A percentile compares a stretch with the other conserved stretches of the same genome.
Conservation (phyloP, 2,329 filamentous ascomycete species). For the Escovopsis sp. region DNA sequence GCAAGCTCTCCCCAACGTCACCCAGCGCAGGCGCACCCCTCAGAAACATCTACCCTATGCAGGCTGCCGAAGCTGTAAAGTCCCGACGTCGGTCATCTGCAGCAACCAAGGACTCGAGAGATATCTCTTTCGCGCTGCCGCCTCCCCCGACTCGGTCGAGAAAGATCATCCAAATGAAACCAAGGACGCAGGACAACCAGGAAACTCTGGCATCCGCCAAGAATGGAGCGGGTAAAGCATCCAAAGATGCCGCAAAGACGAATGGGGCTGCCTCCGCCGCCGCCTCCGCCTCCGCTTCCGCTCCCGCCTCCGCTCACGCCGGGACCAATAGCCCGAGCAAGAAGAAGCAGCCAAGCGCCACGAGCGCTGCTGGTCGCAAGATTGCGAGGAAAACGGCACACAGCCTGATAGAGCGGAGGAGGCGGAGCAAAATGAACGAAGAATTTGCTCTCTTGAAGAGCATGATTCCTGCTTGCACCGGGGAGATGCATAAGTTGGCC, state of each 20-base stretch:
- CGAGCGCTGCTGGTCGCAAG: conserved; percentile 80
- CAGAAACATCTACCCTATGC: conserved; percentile 27
- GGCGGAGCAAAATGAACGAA: conserved; percentile 97
- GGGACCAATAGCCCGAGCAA: conserved; percentile 31
- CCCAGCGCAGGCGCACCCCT: conserved; percentile 11
- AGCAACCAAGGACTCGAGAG: conserved; percentile 27
- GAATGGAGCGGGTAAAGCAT: too few relatives aligned
- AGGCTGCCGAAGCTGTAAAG: conserved; percentile 37
- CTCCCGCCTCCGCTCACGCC: conserved; percentile 11
- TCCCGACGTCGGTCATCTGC: conserved; percentile 37
- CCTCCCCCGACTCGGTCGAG: conserved; percentile 83
- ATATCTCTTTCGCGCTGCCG: conserved; percentile 63
- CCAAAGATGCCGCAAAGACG: conserved; percentile 11
- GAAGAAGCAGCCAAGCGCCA: conserved; percentile 62
- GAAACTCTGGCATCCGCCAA: conserved; percentile 10
- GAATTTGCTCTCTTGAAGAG: conserved; percentile 87
- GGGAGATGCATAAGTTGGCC: conserved; percentile 95
- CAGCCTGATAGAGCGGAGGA: conserved; percentile 78
- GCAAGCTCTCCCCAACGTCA: conserved; percentile 17
- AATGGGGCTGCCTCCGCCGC: conserved; percentile 7
- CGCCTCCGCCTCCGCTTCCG: conserved; percentile 7
- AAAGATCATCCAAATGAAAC: conserved; percentile 99
- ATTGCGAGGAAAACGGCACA: conserved; percentile 93
- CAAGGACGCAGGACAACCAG: conserved; percentile 27
- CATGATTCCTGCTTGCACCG: conserved; percentile 91